Evolutionary conservation across 169 alveolate genomes (phyloP).

Genomic region (Cystoisospora suis): DNA sequence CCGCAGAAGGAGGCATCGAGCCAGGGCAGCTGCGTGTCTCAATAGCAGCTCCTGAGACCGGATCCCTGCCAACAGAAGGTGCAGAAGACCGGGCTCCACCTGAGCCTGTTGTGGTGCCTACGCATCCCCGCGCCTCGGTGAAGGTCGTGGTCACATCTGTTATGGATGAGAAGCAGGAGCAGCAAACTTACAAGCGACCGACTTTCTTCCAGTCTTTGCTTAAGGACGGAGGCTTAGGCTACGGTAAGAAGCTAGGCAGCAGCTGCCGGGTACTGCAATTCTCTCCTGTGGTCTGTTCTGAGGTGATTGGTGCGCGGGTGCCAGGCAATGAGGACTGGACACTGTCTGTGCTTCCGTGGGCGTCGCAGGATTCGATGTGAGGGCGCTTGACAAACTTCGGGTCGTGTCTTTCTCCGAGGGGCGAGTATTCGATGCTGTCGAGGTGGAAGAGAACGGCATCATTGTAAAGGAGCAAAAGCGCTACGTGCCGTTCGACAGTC

Average conservation of each 20-base stretch:
- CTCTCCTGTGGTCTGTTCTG: too few species aligned
- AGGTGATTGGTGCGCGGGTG: too few species aligned
- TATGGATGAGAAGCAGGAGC: neutral
- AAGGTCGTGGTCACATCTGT: conserved; percentile 19
- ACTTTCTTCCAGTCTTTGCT: conserved; percentile 10
- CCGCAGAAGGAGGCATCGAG: too few species aligned
- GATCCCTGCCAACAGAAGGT: too few species aligned
- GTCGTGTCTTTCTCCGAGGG: conserved; percentile 46
- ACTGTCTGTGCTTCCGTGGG: too few species aligned
- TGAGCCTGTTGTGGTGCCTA: neutral
- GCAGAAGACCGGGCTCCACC: too few species aligned
- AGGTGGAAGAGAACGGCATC: neutral
- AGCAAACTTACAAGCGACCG: neutral
- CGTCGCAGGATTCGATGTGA: neutral
- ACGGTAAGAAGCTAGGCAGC: too few species aligned
- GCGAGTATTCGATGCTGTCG: conserved; percentile 29
- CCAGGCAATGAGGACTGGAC: too few species aligned
- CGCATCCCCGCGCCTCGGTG: neutral
- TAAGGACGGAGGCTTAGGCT: neutral
- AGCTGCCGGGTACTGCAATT: too few species aligned
- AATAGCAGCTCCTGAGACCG: too few species aligned
- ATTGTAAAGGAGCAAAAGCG: neutral
- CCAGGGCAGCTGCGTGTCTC: too few species aligned
- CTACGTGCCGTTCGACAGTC: neutral
- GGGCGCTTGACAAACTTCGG: conserved; percentile 18